These are phyloP conservation scores for Termitomyces sp. DNA, from an alignment of 768 basidiomycete genomes.

Conservation along the genomic window DNA sequence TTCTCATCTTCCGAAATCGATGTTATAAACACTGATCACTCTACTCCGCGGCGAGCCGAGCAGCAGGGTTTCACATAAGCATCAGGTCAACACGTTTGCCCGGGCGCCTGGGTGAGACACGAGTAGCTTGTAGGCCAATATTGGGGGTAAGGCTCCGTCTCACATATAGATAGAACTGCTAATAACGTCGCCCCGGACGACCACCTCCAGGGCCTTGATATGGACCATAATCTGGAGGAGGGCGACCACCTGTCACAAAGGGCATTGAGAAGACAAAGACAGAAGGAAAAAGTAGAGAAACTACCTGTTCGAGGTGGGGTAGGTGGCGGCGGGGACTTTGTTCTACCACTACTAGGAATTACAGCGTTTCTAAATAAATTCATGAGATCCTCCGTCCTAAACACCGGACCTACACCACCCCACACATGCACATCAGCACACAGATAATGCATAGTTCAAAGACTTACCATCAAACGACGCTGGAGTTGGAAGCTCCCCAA, in stretches of 20 bases:
- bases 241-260: conserved; percentile 47
- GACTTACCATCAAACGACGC: not conserved
- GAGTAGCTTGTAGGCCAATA: not conserved
- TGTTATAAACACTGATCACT: not conserved
- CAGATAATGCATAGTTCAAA: not conserved
- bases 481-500: conserved; percentile 8
- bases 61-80: not conserved
- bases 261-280: not conserved
- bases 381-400: conserved; percentile 88
- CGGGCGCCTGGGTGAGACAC: not conserved
- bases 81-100: not conserved
- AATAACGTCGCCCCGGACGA: conserved; percentile 22
- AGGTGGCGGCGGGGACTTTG: conserved; percentile 55
- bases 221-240: conserved; percentile 83
- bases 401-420: conserved; percentile 65
- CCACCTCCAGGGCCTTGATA: conserved; percentile 65
- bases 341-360: conserved; percentile 58
- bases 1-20: not conserved
- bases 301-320: conserved; percentile 47
- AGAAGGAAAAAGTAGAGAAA: conserved; percentile 1
- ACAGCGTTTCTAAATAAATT: conserved; percentile 76
- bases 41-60: not conserved
- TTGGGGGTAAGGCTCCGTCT: not conserved
- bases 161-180: not conserved
- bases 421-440: not conserved